phyloP scores from a whole-genome alignment of 2,329 filamentous ascomycete genomes.

The Pleurostoma richardsiae region DNA sequence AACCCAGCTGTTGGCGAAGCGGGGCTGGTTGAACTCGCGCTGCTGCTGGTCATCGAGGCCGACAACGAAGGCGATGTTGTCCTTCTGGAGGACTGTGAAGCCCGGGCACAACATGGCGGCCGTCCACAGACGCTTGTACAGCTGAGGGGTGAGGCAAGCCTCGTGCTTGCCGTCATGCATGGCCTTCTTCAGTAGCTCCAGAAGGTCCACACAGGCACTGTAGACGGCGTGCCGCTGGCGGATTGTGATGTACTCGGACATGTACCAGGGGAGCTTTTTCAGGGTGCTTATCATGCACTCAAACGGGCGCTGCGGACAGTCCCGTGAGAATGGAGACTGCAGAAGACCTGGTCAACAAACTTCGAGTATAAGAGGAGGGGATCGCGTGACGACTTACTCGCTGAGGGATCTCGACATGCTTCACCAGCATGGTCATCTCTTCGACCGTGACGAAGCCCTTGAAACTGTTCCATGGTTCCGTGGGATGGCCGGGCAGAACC shows the following conservation, averaged over 20 bases:
- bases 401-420: slow-evolving; percentile 57
- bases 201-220: slow-evolving; percentile 41
- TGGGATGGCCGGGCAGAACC: slow-evolving; percentile 27
- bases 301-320: slow-evolving; percentile 60
- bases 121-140: slow-evolving; percentile 47
- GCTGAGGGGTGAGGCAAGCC: slow-evolving; percentile 43
- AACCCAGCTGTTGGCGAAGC: slow-evolving; percentile 41
- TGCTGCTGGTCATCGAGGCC: slow-evolving; percentile 27
- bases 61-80: slow-evolving; percentile 45
- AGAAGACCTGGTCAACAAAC: slow-evolving; percentile 4
- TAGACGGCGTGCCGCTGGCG: slow-evolving; percentile 50
- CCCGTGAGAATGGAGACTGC: slow-evolving; percentile 54
- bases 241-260: slow-evolving; percentile 51
- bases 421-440: slow-evolving; percentile 59
- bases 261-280: slow-evolving; percentile 59
- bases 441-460: slow-evolving; percentile 57
- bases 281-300: slow-evolving; percentile 62
- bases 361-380: neutral
- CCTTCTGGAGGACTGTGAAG: slow-evolving; percentile 57
- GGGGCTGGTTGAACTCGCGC: slow-evolving; percentile 40
- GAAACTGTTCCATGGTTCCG: slow-evolving; percentile 46
- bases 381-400: slow-evolving; percentile 41
- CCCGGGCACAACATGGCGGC: slow-evolving; percentile 53
- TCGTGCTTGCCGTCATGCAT: slow-evolving; percentile 32
- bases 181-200: slow-evolving; percentile 37